These are phyloP conservation scores for Vachellia pachyceras DNA, from an alignment of 306 rosid species.

Conservation along the genomic window DNA sequence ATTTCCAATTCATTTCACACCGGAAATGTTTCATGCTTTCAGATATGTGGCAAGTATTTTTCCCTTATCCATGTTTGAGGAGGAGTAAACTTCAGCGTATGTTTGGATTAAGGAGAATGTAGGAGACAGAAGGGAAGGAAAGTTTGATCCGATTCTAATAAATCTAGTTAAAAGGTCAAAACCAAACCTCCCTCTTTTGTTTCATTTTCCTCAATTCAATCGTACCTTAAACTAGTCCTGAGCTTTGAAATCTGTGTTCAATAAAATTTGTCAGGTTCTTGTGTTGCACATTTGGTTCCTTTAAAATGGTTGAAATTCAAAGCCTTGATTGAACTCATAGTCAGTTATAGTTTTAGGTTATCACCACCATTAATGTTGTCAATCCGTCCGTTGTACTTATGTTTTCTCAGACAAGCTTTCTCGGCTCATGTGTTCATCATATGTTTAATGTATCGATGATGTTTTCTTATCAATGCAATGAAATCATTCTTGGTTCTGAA, in stretches of 20 bases:
- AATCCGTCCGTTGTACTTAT: too few species aligned
- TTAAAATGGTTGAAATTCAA: too few species aligned
- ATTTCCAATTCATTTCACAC: neutral
- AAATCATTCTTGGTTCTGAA: too few species aligned
- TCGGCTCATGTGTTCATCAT: too few species aligned
- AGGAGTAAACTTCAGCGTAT: neutral
- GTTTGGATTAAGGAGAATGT: neutral
- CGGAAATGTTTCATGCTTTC: neutral
- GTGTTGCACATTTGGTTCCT: neutral
- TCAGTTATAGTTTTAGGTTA: too few species aligned
- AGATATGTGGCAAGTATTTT: slow-evolving; percentile 11
- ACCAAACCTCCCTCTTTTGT: neutral
- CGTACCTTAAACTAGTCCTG: neutral
- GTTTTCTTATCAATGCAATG: too few species aligned
- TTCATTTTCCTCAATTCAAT: neutral
- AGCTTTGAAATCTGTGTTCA: neutral
- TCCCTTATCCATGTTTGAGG: neutral
- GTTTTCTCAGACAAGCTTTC: too few species aligned
- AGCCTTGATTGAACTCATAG: too few species aligned
- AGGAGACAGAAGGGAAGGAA: neutral
- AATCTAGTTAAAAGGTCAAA: neutral
- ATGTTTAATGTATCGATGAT: too few species aligned
- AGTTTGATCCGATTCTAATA: neutral
- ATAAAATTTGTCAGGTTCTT: neutral
- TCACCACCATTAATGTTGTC: too few species aligned